Percentiles rank a stretch among this genome's conserved stretches.
These are phyloP conservation scores for Globisporangium okanoganense DNA, from an alignment of 352 stramenopile species.

Conservation along the genomic window DNA sequence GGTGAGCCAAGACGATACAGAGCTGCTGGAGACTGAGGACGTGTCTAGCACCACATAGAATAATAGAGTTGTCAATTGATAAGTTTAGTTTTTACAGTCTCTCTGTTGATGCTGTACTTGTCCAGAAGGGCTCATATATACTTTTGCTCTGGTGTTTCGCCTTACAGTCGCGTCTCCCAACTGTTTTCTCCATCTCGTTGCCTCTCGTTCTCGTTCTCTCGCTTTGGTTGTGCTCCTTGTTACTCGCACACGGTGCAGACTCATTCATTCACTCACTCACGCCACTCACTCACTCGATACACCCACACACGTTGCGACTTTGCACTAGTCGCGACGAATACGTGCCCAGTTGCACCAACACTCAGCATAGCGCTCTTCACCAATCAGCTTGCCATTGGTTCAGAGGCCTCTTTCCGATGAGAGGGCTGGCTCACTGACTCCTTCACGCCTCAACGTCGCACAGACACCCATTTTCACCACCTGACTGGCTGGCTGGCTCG, in stretches of 20 bases:
- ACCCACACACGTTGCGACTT: not conserved
- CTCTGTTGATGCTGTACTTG: not conserved
- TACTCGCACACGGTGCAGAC: not conserved
- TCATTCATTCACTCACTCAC: not conserved
- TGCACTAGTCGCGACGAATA: slow-evolving; percentile 4
- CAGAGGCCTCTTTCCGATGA: slow-evolving; percentile 8
- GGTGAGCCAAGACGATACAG: too few relatives aligned
- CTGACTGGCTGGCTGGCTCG: not conserved
- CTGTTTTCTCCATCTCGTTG: not conserved
- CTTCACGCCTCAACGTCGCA: not conserved
- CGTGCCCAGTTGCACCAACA: not conserved
- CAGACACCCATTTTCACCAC: not conserved
- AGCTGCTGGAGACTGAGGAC: not conserved
- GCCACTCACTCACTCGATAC: not conserved
- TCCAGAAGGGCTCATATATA: slow-evolving; percentile 10
- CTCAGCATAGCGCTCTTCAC: not conserved
- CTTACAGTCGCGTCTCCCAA: not conserved
- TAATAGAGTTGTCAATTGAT: not conserved
- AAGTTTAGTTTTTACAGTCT: not conserved
- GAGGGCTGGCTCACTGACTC: too few relatives aligned
- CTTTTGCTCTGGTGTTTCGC: not conserved
- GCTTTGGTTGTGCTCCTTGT: not conserved
- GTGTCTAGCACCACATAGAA: not conserved
- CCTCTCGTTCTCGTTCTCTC: not conserved
- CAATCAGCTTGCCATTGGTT: too few relatives aligned